Conservation (phyloP, 495 filamentous ascomycete genomes). For the Lophium mytilinum region DNA sequence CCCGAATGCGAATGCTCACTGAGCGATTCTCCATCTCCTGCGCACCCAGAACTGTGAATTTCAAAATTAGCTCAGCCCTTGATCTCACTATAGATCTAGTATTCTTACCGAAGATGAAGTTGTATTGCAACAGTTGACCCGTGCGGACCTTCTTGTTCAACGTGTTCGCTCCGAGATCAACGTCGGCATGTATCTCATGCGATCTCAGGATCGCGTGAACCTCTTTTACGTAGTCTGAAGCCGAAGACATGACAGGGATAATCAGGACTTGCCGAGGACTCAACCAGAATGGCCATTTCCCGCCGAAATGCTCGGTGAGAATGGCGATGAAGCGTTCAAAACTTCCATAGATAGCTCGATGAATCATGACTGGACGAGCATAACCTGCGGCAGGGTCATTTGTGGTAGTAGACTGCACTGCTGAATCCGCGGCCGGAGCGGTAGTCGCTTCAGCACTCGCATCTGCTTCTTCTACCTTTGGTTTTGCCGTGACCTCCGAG, state of each 20-base stretch:
- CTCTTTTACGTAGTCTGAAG: conserved; percentile 81
- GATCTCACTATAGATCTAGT: conserved; percentile 40
- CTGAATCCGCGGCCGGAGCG: conserved; percentile 7
- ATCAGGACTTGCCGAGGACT: conserved; percentile 87
- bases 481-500: conserved; percentile 40
- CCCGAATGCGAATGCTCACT: conserved; percentile 86
- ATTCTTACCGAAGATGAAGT: conserved; percentile 87
- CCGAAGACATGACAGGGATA: conserved; percentile 79
- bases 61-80: conserved; percentile 30
- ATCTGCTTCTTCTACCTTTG: conserved; percentile 32
- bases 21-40: conserved; percentile 65
- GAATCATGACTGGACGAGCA: conserved; percentile 92
- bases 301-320: conserved; percentile 86
- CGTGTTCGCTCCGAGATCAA: conserved; percentile 85
- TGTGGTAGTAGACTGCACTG: conserved; percentile 14
- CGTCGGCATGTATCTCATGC: conserved; percentile 67
- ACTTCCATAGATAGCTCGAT: conserved; percentile 86
- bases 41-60: conserved; percentile 83
- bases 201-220: conserved; percentile 54
- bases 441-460: conserved; percentile 20
- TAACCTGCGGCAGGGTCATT: conserved; percentile 58
- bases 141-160: conserved; percentile 92
- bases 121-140: conserved; percentile 81
- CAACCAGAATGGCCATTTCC: conserved; percentile 98
- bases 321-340: conserved; percentile 88